Conservation (phyloP, 371 early-diverging fungal species). For the Apophysomyces elegans region DNA sequence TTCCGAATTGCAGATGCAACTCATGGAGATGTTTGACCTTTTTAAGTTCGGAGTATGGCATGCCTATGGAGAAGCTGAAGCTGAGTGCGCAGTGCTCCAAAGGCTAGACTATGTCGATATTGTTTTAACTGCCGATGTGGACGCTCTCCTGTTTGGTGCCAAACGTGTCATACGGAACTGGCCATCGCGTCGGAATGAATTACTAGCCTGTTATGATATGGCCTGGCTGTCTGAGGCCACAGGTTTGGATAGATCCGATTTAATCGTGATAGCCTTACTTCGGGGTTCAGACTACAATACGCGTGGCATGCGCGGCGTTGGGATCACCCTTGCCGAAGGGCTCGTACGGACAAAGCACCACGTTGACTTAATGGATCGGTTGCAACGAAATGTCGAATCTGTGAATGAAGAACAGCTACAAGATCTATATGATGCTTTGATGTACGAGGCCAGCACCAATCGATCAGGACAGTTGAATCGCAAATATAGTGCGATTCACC, state of each 20-base stretch:
- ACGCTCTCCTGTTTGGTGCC: conserved; percentile 47
- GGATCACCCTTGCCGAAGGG: conserved; percentile 32
- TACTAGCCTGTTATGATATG: conserved; percentile 29
- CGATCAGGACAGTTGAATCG: conserved; percentile 8
- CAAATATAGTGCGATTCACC: conserved; percentile 11
- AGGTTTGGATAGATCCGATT: conserved; percentile 39
- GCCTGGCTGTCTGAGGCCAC: conserved; percentile 26
- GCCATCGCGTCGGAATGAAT: conserved; percentile 22
- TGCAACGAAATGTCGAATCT: conserved; percentile 10
- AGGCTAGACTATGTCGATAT: conserved; percentile 39
- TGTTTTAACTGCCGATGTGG: conserved; percentile 43
- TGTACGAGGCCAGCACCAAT: conserved; percentile 27
- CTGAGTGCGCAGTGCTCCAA: conserved; percentile 46
- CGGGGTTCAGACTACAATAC: conserved; percentile 43
- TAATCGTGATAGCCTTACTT: conserved; percentile 45
- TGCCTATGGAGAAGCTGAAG: conserved; percentile 50
- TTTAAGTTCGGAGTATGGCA: conserved; percentile 41
- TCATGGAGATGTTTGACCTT: neutral
- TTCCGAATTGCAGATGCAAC: conserved; percentile 17
- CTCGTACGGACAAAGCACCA: conserved; percentile 32
- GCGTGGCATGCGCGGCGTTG: conserved; percentile 31
- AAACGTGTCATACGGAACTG: conserved; percentile 38
- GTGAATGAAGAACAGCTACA: conserved; percentile 23
- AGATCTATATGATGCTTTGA: conserved; percentile 26
- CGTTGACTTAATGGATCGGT: conserved; percentile 23